Base-by-base conservation (phyloP, 2,329 filamentous ascomycete genomes). In the Ciborinia camelliae region DNA sequence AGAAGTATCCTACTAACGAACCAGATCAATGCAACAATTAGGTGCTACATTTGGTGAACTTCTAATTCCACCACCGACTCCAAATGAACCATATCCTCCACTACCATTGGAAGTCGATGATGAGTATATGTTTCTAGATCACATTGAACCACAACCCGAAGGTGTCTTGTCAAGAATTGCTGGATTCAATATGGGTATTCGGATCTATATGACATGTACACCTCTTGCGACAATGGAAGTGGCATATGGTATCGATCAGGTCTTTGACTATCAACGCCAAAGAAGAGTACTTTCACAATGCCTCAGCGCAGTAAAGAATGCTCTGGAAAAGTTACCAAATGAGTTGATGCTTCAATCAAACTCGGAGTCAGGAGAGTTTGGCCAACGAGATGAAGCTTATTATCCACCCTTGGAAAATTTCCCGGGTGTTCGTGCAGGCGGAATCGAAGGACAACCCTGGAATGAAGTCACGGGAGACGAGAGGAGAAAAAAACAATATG, bases 71-170 rank as follows among this genome's bases (percentile, higher is more conserved):
- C 91, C 91, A 3, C 87, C 89, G 1, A 96, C 91, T 0, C 86
- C 87, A 0, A 87, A 83, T 32, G 86, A 91, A 51, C 89, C 87
- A 5, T 92, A 95, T 70, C 92, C 92, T 4, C 89, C 90, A 9
- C 81, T 92, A 15, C 92, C 92, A 0, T 79, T 88, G 26, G 92
- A 96, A 72, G 86, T 96, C 0, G 92, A 97, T 70, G 92, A 97
- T 75, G 87, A 89, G 65, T 93, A 86, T 72, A 90, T 97, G 65
- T 87, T 87, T 65, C 81, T 87, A 1, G 84, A 87, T 30, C 86
- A 90, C 67, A 85, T 94, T 60, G 83, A 89, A 39, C 81, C 84
- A 9, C 92, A 94, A 71, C 88, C 90, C 2, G 78, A 85, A 23
- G 87, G 86, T 6, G 80, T 83, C 1, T 79, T 93, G 1, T 90